phyloP scores from a whole-genome alignment of 129 eudicot genomes.

The Tagetes patula region DNA sequence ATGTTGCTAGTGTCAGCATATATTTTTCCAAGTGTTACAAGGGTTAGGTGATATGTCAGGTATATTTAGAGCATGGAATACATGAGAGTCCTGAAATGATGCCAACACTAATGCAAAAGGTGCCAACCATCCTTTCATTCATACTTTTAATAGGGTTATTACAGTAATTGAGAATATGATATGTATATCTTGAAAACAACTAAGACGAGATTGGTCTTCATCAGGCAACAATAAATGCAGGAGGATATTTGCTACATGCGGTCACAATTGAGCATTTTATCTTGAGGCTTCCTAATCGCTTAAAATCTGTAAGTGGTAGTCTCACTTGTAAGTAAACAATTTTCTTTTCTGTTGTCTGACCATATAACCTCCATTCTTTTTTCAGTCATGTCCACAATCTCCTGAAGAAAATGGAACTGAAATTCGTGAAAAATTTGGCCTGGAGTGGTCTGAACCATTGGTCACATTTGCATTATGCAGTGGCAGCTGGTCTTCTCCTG shows the following conservation, averaged over 20 bases:
- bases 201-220: slow-evolving; percentile 16
- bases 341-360: not conserved
- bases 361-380: not conserved
- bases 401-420: slow-evolving; percentile 48
- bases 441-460: slow-evolving; percentile 90
- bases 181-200: not conserved
- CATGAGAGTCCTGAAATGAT: slow-evolving; percentile 70
- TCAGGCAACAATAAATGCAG: slow-evolving; percentile 86
- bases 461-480: slow-evolving; percentile 92
- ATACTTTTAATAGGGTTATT: slow-evolving; percentile 9
- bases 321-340: not conserved
- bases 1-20: not conserved
- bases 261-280: slow-evolving; percentile 80
- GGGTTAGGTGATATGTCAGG: slow-evolving; percentile 46
- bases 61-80: slow-evolving; percentile 80
- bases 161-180: not conserved
- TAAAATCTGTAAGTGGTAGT: slow-evolving; percentile 56
- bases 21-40: not conserved
- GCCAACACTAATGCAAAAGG: slow-evolving; percentile 75
- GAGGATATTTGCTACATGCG: slow-evolving; percentile 70
- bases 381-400: slow-evolving; percentile 52
- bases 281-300: slow-evolving; percentile 72
- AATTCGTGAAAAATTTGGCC: slow-evolving; percentile 56
- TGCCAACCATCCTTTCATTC: slow-evolving; percentile 27
- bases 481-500: slow-evolving; percentile 98